phyloP scores from a whole-genome alignment of 495 filamentous ascomycete species.

The Podospora pseudocomata region DNA sequence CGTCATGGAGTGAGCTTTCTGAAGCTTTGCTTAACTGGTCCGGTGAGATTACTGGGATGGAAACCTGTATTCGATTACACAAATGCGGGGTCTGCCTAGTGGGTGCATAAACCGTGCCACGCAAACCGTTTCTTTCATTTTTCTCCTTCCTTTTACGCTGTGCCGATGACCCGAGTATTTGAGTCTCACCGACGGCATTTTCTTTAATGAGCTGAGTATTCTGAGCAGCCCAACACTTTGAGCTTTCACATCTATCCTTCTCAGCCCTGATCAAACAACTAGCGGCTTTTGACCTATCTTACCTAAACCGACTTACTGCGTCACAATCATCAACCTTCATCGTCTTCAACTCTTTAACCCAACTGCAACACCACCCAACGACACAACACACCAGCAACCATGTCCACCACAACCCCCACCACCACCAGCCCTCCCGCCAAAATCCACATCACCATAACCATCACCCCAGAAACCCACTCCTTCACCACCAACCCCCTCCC shows the following conservation, averaged over 20 bases:
- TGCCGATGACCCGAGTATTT: background rate
- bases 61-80: background rate
- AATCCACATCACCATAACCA: conserved; percentile 1
- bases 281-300: too few species aligned
- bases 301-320: background rate
- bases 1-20: background rate
- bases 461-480: background rate
- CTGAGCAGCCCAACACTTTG: background rate
- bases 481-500: background rate
- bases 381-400: background rate
- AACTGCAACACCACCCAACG: background rate
- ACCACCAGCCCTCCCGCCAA: background rate
- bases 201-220: background rate
- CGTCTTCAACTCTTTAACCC: background rate
- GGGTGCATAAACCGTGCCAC: background rate
- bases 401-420: background rate
- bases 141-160: background rate
- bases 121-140: background rate
- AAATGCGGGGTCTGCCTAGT: background rate
- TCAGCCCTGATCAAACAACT: too few species aligned
- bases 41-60: background rate
- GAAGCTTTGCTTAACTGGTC: background rate
- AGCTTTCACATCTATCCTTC: background rate
- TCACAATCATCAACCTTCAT: background rate
- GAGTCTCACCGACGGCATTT: background rate